Evolutionary conservation across 1,139 yeast species (phyloP), one percentile per base, ranked within the genome.

Genomic region (Zygotorulaspora mrakii): DNA sequence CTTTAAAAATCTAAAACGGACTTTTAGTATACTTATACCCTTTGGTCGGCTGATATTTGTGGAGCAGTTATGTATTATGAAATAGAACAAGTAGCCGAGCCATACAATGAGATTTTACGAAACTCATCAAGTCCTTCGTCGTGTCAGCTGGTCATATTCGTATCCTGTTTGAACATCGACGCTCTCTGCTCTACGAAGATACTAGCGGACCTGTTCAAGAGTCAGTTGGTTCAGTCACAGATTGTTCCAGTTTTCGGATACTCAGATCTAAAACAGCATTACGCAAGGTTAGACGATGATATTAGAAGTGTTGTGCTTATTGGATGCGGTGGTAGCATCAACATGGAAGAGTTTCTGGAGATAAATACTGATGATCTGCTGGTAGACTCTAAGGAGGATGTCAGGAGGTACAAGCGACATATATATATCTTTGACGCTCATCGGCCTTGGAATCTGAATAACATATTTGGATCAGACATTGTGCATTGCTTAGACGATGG

Each of bases 311-410:
- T 91, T 9, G 64, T 94, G 4, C 68, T 89, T 33, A 67, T 94
- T 2, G 98, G 98, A 0, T 91, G 96, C 65, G 98, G 98, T n/a
- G 95, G 95, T 11, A 79, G 85, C 74, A 76, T 89, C 21, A 97
- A 94, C 62, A 59, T 94, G 26, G 94, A 86, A 57, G 73, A 77
- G 26, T 86, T 85, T 57, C 70, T 91, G 36, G 89, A 80, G 20
- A 73, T 85, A 7, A 78, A 79, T 41, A 72, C 75, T 0, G 73
- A 71, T 22, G 73, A 74, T 3, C 73, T 64, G 42, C 37, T 69
- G 16, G 34, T 47, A 4, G 50, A 46, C 5, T 53, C 50, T 3
- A 54, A 50, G 12, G 43, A 48, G 11, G 48, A 42, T n/a, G 43
- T 46, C 16, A 41, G 47, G 22, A 55, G 52, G 24, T 59, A 70